A percentile compares a stretch with the other conserved stretches of the same genome.
phyloP scores from a whole-genome alignment of 306 rosid genomes.

The Senna tora region DNA sequence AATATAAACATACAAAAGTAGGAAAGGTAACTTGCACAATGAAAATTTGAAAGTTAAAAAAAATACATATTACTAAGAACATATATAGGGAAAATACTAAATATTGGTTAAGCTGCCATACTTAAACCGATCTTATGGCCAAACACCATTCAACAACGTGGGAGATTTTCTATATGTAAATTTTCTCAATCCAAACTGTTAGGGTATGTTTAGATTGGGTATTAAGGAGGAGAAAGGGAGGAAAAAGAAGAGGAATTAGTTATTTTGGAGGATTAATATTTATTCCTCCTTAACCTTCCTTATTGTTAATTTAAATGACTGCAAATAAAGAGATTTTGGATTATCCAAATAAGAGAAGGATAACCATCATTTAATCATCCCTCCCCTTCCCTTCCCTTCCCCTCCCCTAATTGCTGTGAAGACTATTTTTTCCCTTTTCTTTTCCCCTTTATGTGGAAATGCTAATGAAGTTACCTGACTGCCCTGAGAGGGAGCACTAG shows the following conservation, averaged over 20 bases:
- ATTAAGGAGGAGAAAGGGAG: too few relatives aligned
- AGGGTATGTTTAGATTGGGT: too few relatives aligned
- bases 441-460: background rate
- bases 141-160: conserved; percentile 15
- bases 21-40: background rate
- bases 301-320: too few relatives aligned
- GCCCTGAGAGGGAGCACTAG: conserved; percentile 48
- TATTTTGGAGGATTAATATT: too few relatives aligned
- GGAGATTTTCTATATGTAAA: background rate
- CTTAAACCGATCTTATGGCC: background rate
- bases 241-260: too few relatives aligned
- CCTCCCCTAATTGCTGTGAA: too few relatives aligned
- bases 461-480: conserved; percentile 54
- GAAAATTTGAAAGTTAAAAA: conserved; percentile 14
- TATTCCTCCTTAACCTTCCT: too few relatives aligned
- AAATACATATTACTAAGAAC: background rate
- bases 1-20: background rate
- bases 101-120: background rate
- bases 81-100: background rate
- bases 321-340: too few relatives aligned
- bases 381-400: too few relatives aligned
- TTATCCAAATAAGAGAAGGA: too few relatives aligned
- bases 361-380: too few relatives aligned
- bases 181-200: background rate
- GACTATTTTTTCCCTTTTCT: conserved; percentile 1